phyloP scores from a whole-genome alignment of 768 basidiomycete genomes.

The Rhodocollybia butyracea region DNA sequence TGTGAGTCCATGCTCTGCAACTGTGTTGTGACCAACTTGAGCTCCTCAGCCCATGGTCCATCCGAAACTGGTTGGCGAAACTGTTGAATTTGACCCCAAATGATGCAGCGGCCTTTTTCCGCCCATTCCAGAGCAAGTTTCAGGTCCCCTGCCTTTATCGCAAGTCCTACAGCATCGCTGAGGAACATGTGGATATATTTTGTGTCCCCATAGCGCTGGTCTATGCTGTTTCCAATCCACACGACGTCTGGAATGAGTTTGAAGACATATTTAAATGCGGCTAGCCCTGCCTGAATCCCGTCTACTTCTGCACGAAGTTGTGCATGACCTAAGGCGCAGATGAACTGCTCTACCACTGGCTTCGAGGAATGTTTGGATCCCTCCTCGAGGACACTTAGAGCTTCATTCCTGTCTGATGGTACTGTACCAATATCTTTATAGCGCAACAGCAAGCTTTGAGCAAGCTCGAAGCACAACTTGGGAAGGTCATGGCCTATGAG shows the following conservation, averaged over 20 bases:
- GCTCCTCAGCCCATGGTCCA: constrained; percentile 6
- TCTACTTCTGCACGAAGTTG: not conserved
- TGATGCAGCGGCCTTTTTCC: constrained; percentile 12
- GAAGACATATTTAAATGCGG: not conserved
- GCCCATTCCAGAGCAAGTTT: constrained; percentile 5
- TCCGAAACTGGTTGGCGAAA: constrained; percentile 9
- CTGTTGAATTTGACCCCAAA: constrained; percentile 13
- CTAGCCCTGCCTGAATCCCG: not conserved
- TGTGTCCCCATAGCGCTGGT: not conserved
- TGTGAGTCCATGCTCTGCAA: not conserved
- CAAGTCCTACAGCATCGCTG: not conserved
- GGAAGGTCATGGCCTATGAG: not conserved
- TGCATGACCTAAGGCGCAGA: not conserved
- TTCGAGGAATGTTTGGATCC: not conserved
- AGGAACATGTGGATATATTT: not conserved
- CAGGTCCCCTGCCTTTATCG: not conserved
- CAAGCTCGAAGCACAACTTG: not conserved
- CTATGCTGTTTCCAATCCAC: not conserved
- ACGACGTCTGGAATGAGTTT: not conserved
- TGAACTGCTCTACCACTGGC: not conserved
- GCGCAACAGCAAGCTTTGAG: not conserved
- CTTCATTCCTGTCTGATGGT: not conserved
- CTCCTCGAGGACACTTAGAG: not conserved
- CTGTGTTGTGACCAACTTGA: constrained; percentile 12
- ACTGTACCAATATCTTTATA: not conserved